These are phyloP conservation scores for Chrysochromulina tobinii DNA, from an alignment of 78 protist genomes.

Conservation along the genomic window DNA sequence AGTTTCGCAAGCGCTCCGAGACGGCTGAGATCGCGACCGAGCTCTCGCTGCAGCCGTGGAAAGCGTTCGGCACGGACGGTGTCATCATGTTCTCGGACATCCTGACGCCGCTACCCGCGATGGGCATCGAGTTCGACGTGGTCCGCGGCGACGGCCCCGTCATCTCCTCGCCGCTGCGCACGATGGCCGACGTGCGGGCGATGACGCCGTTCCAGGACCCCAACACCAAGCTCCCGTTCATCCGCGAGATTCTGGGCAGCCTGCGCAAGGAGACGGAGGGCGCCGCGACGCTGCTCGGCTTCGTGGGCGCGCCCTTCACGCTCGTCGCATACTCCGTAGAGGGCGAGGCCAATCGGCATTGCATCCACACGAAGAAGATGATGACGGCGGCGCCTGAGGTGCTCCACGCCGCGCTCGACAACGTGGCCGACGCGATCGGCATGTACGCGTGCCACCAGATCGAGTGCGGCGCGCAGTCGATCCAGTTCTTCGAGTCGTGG, in stretches of 20 bases:
- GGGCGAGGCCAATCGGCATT: constrained; percentile 75
- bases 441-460: constrained; percentile 40
- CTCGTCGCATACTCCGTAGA: constrained; percentile 86
- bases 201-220: not conserved
- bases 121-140: constrained; percentile 47
- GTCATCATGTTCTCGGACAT: constrained; percentile 46
- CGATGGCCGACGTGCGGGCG: not conserved
- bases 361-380: constrained; percentile 38
- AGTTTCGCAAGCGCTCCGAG: constrained; percentile 47
- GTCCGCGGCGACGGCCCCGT: constrained; percentile 26
- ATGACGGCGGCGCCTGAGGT: constrained; percentile 1
- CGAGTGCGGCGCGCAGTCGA: constrained; percentile 36
- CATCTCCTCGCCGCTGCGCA: constrained; percentile 26
- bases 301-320: constrained; percentile 81
- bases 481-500: constrained; percentile 86
- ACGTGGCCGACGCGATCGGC: constrained; percentile 11
- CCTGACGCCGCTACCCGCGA: constrained; percentile 48
- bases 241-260: constrained; percentile 20
- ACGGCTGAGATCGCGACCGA: constrained; percentile 23
- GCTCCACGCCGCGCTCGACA: not conserved
- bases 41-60: constrained; percentile 34
- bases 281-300: constrained; percentile 29
- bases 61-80: constrained; percentile 35
- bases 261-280: constrained; percentile 9
- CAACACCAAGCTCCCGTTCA: not conserved